phyloP scores from a whole-genome alignment of 192 early-diverging fungal genomes.

The Spizellomyces sp. region DNA sequence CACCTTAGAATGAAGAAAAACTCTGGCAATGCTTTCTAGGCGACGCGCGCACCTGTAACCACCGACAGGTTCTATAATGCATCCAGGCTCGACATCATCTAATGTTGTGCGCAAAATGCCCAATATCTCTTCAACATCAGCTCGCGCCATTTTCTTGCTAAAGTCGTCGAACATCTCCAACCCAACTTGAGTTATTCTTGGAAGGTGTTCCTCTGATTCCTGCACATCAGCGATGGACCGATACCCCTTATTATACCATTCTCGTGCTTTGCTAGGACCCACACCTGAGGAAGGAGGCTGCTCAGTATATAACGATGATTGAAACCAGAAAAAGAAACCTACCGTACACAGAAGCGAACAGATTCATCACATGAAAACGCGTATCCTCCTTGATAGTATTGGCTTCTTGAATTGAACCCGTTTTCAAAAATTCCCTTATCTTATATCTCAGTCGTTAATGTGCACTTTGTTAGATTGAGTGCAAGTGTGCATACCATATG shows the following conservation, averaged over 20 bases:
- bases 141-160: slow-evolving; percentile 28
- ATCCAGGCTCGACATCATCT: slow-evolving; percentile 22
- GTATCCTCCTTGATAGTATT: slow-evolving; percentile 1
- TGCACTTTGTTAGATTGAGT: neutral
- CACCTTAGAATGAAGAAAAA: no score
- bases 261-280: slow-evolving; percentile 24
- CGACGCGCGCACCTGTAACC: no score
- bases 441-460: slow-evolving; percentile 15
- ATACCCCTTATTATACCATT: slow-evolving; percentile 33
- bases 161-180: slow-evolving; percentile 25
- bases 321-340: no score
- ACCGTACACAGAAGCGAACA: slow-evolving; percentile 37
- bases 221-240: slow-evolving; percentile 19
- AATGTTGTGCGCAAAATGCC: slow-evolving; percentile 8
- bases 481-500: slow-evolving; percentile 13
- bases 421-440: slow-evolving; percentile 30
- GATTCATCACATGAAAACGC: slow-evolving; percentile 3
- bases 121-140: slow-evolving; percentile 38
- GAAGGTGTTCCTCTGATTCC: slow-evolving; percentile 1
- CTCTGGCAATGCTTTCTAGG: no score
- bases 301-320: no score
- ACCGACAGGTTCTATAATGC: slow-evolving; percentile 16
- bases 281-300: slow-evolving; percentile 15
- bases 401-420: slow-evolving; percentile 26
- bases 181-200: neutral